phyloP scores from a whole-genome alignment of 2,329 filamentous ascomycete genomes.

The Cladorrhinum sp. region DNA sequence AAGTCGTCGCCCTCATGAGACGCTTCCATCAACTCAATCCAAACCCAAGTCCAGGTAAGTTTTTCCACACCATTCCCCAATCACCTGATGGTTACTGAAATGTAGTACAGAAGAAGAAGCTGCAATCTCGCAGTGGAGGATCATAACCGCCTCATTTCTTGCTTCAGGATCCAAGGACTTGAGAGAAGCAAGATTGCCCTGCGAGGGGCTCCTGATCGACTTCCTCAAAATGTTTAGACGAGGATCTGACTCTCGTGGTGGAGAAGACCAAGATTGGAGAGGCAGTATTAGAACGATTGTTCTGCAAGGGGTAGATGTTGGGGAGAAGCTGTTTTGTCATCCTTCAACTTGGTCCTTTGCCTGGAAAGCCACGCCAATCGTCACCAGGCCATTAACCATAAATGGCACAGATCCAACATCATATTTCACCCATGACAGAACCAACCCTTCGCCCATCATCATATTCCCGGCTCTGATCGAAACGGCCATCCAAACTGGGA shows the following conservation, averaged over 20 bases:
- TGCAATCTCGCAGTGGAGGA: not conserved
- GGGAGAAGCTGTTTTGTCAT: slow-evolving; percentile 2
- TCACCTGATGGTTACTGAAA: not conserved
- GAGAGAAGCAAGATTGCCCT: not conserved
- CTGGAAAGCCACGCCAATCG: not conserved
- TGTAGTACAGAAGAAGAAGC: not conserved
- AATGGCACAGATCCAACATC: not conserved
- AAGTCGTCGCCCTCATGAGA: not conserved
- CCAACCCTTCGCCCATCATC: not conserved
- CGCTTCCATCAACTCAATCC: not conserved
- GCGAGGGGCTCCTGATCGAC: not conserved
- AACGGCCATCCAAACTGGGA: not conserved
- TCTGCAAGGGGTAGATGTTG: not conserved
- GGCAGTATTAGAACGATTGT: slow-evolving; percentile 5
- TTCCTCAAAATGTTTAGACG: not conserved
- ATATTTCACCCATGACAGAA: not conserved
- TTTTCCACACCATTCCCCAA: not conserved
- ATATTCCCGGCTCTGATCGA: not conserved
- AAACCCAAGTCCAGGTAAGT: not conserved
- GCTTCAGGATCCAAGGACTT: not conserved
- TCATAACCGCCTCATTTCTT: not conserved
- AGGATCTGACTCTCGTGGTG: not conserved
- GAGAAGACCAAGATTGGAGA: not conserved
- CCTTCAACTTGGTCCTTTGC: not conserved
- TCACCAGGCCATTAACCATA: not conserved